These are phyloP conservation scores for Cyberlindnera nakhonratchasimensis DNA, from an alignment of 805 yeast genomes.

Conservation along the genomic window DNA sequence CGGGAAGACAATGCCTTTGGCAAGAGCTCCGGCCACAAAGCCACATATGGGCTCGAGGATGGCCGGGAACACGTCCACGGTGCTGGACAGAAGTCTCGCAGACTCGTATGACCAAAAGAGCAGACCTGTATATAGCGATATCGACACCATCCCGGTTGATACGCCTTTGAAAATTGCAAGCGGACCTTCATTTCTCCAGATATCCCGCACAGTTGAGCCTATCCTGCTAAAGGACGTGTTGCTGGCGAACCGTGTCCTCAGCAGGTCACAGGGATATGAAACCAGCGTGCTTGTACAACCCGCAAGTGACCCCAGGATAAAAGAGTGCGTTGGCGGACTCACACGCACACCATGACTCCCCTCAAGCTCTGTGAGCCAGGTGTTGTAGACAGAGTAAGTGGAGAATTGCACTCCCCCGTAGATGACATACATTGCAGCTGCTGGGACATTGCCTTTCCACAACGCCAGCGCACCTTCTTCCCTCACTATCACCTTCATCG, in stretches of 20 bases:
- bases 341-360: slow-evolving; percentile 10
- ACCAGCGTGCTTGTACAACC: slow-evolving; percentile 69
- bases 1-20: slow-evolving; percentile 80
- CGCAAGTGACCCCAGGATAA: slow-evolving; percentile 69
- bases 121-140: slow-evolving; percentile 68
- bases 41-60: slow-evolving; percentile 58
- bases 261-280: slow-evolving; percentile 89
- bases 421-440: slow-evolving; percentile 75
- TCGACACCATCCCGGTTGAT: slow-evolving; percentile 50
- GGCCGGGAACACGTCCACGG: slow-evolving; percentile 14
- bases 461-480: slow-evolving; percentile 72
- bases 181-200: slow-evolving; percentile 40
- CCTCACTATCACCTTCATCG: slow-evolving; percentile 41
- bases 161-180: slow-evolving; percentile 49
- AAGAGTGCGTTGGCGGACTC: slow-evolving; percentile 32
- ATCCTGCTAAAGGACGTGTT: slow-evolving; percentile 33
- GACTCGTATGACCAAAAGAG: slow-evolving; percentile 69
- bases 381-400: slow-evolving; percentile 56
- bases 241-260: slow-evolving; percentile 83
- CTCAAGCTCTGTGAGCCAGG: slow-evolving; percentile 35
- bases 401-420: slow-evolving; percentile 88
- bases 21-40: slow-evolving; percentile 66
- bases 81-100: slow-evolving; percentile 18
- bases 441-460: slow-evolving; percentile 98
- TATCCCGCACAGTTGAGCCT: slow-evolving; percentile 29